Base-by-base conservation (phyloP, 306 rosid species). In the Herpetospermum pedunculosum region DNA sequence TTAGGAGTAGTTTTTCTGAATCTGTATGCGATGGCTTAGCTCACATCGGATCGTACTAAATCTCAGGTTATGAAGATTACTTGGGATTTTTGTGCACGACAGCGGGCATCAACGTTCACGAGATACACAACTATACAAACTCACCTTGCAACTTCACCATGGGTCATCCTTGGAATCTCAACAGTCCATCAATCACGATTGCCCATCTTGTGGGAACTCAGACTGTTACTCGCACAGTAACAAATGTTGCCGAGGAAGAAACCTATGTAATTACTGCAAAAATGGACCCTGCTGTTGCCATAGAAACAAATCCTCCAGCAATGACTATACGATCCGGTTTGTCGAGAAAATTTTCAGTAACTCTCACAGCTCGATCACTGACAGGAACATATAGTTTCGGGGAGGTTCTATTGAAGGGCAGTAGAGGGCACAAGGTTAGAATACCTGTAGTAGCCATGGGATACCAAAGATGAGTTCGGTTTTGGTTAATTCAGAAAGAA, bases 1-100 rank as follows among this genome's bases (percentile, higher is more conserved):
- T 7, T 8, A 59, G 58, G 26, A 18, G 25, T 21, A n/a, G n/a
- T n/a, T n/a, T 63, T 70, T 73, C 19, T 30, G 1, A 63, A 35
- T 23, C 7, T 14, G 50, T 67, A 14, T 25, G 13, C 13, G 5
- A 67, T 40, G 9, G 53, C 73, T 28, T 4, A 3, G 40, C 73
- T 44, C 38, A 69, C 3, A 0, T 44, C 26, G 8, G 29, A 44
- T 25, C 55, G 75, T 65, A 52, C 25, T 60, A 40, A 38, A 76
- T 78, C 74, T 78, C 75, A 95, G 99, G 99, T 65, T 95, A 83
- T 37, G 75, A 76, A 80, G 99, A 95, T 82, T 95, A 95, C 86
- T 59, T 95, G 82, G 97, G 99, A 58, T 95, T 95, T 88, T 78
- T 95, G 83, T 95, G 99, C 85, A 88, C 99, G 43, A 95, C 96